phyloP scores from a whole-genome alignment of 441 rosid genomes.

The Biscutella auriculata region DNA sequence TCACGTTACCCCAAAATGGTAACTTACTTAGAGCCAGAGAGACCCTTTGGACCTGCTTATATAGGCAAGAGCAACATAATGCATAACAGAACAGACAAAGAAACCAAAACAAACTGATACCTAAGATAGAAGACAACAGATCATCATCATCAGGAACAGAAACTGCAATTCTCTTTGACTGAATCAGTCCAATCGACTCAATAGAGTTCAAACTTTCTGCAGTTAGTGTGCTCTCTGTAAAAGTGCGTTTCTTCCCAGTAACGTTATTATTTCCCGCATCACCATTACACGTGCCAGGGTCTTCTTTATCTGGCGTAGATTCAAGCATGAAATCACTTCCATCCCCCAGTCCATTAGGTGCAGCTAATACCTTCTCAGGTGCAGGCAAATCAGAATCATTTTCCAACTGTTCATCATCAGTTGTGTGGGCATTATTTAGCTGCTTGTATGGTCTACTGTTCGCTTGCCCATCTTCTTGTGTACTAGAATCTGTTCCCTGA shows the following conservation, averaged over 20 bases:
- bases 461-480: conserved; percentile 28
- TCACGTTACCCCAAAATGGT: not conserved
- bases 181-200: conserved; percentile 54
- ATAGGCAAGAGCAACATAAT: not conserved
- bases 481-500: conserved; percentile 29
- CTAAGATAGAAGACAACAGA: conserved; percentile 86
- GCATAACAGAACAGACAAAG: not conserved
- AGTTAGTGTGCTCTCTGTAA: conserved; percentile 66
- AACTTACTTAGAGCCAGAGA: not conserved
- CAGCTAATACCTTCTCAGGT: conserved; percentile 72
- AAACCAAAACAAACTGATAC: conserved; percentile 27
- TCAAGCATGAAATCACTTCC: conserved; percentile 40
- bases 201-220: conserved; percentile 56
- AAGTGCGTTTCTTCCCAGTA: conserved; percentile 65
- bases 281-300: conserved; percentile 27
- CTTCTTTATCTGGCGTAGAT: conserved; percentile 57
- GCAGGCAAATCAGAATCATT: conserved; percentile 47
- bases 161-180: conserved; percentile 44
- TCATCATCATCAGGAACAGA: conserved; percentile 93
- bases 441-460: conserved; percentile 30
- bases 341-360: conserved; percentile 33
- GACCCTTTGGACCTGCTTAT: not conserved
- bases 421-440: conserved; percentile 17
- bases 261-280: conserved; percentile 29
- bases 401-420: conserved; percentile 26